Base-by-base conservation (phyloP, 1,284 basidiomycete genomes). In the Fomitopsis betulina region DNA sequence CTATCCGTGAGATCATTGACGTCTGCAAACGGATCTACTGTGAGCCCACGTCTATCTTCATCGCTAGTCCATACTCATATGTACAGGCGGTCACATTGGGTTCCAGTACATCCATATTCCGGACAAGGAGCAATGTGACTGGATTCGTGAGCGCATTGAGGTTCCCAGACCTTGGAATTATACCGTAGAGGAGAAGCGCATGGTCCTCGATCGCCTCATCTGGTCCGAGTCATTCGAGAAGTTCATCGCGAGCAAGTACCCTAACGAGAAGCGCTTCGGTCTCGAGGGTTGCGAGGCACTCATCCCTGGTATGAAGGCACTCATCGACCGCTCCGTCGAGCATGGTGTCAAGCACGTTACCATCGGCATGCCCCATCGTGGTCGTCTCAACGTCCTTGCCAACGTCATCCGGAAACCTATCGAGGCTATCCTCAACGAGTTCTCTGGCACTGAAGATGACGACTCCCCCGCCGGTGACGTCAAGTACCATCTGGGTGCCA, bases 221-320 rank as follows among this genome's bases (percentile, higher is more conserved):
- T 99, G 97, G 97, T 99, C 96, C 30, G 96, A 99, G 73, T 92
- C 93, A 5, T 98, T 99, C 69, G 97, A 99, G 76, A 96, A 96
- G 72, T 99, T 98, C 80, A 96, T 99, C 66, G 89, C 95, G 23
- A 93, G 89, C 80, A 99, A 99, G 76, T 98, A 95, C 77, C 97
- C 97, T 64, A 99, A 98, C 78, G 97, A 99, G 81, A 99, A 99
- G 79, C 92, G 97, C 57, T 99, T 99, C 77, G 97, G 97, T 76
- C 85, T 99, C 56, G 97, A 99, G 76, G 97, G 97, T 62, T 97
- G 95, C 75, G 97, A 99, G 78, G 86, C 94, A 43, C 87, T 99
- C 67, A 93, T 99, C 69, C 97, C 97, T 49, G 97, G 97, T 68
- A 97, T 99, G 94, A 99, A 99, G 80, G 94, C 94, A 7, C 86